These are phyloP conservation scores for Sechiopsis laciniata DNA, from an alignment of 306 rosid genomes.

Conservation along the genomic window DNA sequence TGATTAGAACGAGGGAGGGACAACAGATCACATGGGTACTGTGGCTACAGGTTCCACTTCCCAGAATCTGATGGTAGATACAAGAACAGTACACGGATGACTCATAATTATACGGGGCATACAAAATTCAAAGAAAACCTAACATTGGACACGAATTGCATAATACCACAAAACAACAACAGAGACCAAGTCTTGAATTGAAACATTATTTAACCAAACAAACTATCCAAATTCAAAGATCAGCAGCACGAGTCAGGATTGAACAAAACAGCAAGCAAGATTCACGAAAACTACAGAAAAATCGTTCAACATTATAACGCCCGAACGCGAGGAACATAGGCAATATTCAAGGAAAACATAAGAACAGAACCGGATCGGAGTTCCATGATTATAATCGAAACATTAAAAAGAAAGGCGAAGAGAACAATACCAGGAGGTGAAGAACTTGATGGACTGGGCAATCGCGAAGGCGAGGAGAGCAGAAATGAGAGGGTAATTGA, in stretches of 20 bases:
- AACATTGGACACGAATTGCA: background rate
- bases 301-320: background rate
- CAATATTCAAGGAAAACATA: background rate
- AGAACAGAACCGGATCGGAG: slow-evolving; percentile 22
- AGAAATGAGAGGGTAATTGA: slow-evolving; percentile 55
- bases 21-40: background rate
- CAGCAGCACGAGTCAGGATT: background rate
- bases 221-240: background rate
- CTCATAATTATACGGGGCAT: background rate
- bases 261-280: slow-evolving; percentile 5
- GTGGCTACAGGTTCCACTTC: background rate
- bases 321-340: background rate
- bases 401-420: background rate
- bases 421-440: slow-evolving; percentile 41
- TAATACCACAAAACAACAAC: background rate
- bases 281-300: background rate
- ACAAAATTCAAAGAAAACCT: background rate
- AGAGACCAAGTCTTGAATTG: background rate
- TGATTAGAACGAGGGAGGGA: background rate
- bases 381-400: background rate
- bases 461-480: slow-evolving; percentile 49
- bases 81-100: background rate
- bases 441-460: slow-evolving; percentile 58
- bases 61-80: slow-evolving; percentile 1
- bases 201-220: background rate